A percentile compares a stretch with the other conserved stretches of the same genome.
phyloP scores from a whole-genome alignment of 2,329 filamentous ascomycete species.

The Paecilomyces sp. region DNA sequence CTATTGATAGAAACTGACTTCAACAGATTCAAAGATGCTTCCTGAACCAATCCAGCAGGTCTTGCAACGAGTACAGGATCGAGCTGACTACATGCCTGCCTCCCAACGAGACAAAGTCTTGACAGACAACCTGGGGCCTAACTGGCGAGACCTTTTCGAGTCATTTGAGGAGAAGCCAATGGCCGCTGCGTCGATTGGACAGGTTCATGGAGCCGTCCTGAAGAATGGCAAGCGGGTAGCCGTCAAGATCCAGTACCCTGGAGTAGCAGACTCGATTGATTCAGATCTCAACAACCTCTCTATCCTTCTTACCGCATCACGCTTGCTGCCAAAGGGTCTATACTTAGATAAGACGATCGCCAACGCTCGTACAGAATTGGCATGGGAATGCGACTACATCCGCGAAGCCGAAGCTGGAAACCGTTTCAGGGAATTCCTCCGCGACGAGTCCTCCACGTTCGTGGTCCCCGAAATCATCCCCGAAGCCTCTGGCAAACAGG shows the following conservation, averaged over 20 bases:
- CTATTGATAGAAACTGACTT: slow-evolving; percentile 1
- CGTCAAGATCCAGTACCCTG: slow-evolving; percentile 96
- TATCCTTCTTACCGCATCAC: slow-evolving; percentile 81
- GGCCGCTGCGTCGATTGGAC: slow-evolving; percentile 92
- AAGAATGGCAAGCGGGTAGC: slow-evolving; percentile 71
- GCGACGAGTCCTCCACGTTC: slow-evolving; percentile 67
- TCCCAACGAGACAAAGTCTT: slow-evolving; percentile 87
- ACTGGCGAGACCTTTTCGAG: slow-evolving; percentile 78
- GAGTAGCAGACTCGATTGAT: slow-evolving; percentile 91
- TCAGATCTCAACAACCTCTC: slow-evolving; percentile 92
- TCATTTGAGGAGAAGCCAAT: slow-evolving; percentile 88
- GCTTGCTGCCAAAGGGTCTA: slow-evolving; percentile 80
- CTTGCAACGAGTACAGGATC: slow-evolving; percentile 88
- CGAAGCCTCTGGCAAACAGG: slow-evolving; percentile 75
- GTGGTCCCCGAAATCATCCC: slow-evolving; percentile 69
- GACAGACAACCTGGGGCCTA: slow-evolving; percentile 64
- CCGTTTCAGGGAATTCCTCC: slow-evolving; percentile 70
- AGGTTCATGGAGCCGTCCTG: slow-evolving; percentile 81
- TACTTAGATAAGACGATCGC: slow-evolving; percentile 97
- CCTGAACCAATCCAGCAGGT: slow-evolving; percentile 82
- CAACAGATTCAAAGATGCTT: slow-evolving; percentile 78
- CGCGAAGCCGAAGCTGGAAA: slow-evolving; percentile 77
- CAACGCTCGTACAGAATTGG: slow-evolving; percentile 84
- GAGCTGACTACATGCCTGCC: slow-evolving; percentile 95
- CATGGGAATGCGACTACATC: slow-evolving; percentile 93